Conservation (phyloP, 2,329 filamentous ascomycete genomes). For the Madurella fahalii region DNA sequence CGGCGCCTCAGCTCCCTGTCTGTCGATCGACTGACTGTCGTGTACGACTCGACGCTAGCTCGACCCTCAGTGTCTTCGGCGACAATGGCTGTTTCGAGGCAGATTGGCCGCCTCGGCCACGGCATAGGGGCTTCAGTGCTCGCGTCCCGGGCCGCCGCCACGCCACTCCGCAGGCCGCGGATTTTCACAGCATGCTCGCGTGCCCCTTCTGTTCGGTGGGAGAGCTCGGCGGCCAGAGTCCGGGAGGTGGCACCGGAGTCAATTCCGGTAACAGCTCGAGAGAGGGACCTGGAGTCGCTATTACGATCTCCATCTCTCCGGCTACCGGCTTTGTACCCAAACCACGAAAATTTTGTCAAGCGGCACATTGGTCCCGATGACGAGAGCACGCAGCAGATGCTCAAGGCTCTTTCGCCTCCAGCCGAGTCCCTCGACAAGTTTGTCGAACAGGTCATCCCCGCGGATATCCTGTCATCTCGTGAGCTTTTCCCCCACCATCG, state of each 20-base stretch:
- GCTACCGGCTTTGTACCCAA: conserved; percentile 21
- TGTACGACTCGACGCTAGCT: background rate
- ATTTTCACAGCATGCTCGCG: background rate
- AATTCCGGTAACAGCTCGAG: no score
- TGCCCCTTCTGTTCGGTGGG: background rate
- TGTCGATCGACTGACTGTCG: background rate
- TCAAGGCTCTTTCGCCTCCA: conserved; percentile 71
- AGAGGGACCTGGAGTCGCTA: no score
- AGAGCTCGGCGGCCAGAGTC: background rate
- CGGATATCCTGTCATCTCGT: conserved; percentile 68
- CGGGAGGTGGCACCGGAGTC: no score
- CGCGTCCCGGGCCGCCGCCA: conserved; percentile 11
- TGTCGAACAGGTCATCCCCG: conserved; percentile 76
- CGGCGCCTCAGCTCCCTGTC: background rate
- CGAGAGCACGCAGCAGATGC: conserved; percentile 69
- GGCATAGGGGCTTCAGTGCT: conserved; percentile 18
- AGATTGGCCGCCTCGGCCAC: conserved; percentile 22
- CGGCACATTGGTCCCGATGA: conserved; percentile 84
- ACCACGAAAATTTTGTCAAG: conserved; percentile 65
- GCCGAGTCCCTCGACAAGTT: conserved; percentile 74
- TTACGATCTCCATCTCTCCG: conserved; percentile 5
- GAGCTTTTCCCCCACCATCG: conserved; percentile 54
- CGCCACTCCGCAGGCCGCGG: conserved; percentile 3
- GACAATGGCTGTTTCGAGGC: conserved; percentile 20
- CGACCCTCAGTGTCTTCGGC: background rate